Evolutionary conservation across 352 stramenopile genomes (phyloP), one percentile per base, ranked within the genome.

Genomic region (Albugo candida): DNA sequence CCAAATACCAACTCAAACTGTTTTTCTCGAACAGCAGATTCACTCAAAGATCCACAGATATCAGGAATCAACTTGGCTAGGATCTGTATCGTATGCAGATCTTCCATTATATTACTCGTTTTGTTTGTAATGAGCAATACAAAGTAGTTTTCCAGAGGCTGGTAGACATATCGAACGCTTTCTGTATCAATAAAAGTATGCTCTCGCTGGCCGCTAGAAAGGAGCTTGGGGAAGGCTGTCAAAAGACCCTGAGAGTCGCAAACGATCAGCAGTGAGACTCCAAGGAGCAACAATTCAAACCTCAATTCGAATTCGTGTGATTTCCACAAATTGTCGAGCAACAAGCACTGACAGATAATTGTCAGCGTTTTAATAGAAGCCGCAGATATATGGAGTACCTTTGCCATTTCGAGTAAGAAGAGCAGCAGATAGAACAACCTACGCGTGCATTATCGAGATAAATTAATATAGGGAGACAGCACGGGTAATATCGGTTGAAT

Each of bases 181-280:
- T 98, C 95, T 38, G 95, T 99, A 61, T 99, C 95, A 47, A 99
- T 96, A 63, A 97, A 99, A 53, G 94, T 99, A 73, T 99, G 95
- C 65, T 99, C 93, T 35, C 78, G 76, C 36, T 68, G 70, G 37
- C 83, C 83, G 45, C 80, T 92, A 13, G 92, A 95, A 51, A 98
- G 68, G 17, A 99, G 76, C 70, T 99, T 99, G 0, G 95, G 94
- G 60, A 99, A 99, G 11, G 95, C 95, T 17, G 94, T 95, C 36
- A 99, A 63, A n/a, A 99, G 70, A 37, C 94, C 95, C 73, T 86
- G 45, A 17, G 8, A 3, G 17, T 10, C 17, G 38, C 20, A 19
- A 43, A 43, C 8, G 38, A 43, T 24, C 17, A 43, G 20, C 38
- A 14, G 36, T 24, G 3, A 19, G 8, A 43, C 8, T 24, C 17